phyloP scores from a whole-genome alignment of 306 rosid genomes.

The Sphenostylis stenocarpa region DNA sequence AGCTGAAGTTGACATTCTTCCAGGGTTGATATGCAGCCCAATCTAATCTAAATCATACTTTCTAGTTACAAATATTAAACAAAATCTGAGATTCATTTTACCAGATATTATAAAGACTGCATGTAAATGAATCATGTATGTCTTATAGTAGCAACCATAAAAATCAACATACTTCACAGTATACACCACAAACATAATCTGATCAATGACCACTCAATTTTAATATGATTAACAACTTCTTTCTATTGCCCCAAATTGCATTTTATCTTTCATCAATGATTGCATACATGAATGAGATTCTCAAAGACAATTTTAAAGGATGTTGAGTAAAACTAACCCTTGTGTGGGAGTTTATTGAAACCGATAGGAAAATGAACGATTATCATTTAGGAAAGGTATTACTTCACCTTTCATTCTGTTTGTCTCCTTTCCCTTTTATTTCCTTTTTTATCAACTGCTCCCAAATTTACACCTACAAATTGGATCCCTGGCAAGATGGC shows the following conservation, averaged over 20 bases:
- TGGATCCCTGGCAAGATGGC: too few species aligned
- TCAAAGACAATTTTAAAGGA: not conserved
- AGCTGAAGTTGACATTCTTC: not conserved
- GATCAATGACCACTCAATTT: constrained; percentile 1
- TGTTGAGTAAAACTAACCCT: constrained; percentile 13
- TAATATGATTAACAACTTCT: not conserved
- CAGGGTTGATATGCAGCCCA: not conserved
- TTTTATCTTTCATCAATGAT: not conserved
- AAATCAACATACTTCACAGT: constrained; percentile 3
- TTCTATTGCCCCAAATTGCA: not conserved
- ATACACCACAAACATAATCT: constrained; percentile 7
- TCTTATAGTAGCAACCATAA: constrained; percentile 9
- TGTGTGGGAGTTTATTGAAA: not conserved
- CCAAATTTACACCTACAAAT: too few species aligned
- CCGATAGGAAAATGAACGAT: not conserved
- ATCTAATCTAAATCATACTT: not conserved
- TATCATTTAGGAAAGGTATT: not conserved
- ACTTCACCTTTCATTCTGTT: not conserved
- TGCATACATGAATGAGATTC: constrained; percentile 4
- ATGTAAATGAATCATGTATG: not conserved
- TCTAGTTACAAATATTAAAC: not conserved
- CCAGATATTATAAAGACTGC: not conserved
- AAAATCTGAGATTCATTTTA: not conserved
- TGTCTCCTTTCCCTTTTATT: not conserved
- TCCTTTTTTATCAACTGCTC: not conserved